These are phyloP conservation scores for Austroboletus niveus DNA, from an alignment of 1,284 basidiomycete genomes.

Conservation along the genomic window DNA sequence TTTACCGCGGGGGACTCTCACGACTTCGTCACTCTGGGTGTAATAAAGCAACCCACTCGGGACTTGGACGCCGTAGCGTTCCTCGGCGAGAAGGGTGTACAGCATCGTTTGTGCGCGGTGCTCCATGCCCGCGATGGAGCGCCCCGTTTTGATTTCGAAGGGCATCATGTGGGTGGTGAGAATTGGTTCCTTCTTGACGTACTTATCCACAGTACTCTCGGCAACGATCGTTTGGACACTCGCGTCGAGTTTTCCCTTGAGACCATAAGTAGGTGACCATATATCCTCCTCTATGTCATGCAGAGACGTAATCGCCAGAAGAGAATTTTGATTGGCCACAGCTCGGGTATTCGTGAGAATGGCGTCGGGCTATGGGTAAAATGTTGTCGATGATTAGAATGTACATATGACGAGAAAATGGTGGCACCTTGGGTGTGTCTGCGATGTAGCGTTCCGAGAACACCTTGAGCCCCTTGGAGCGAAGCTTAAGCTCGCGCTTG, in stretches of 20 bases:
- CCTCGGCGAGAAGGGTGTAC: constrained; percentile 89
- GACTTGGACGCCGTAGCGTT: constrained; percentile 77
- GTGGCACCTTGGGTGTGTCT: constrained; percentile 54
- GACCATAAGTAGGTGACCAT: constrained; percentile 91
- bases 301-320: constrained; percentile 71
- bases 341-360: constrained; percentile 64
- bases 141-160: constrained; percentile 96
- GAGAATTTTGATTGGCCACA: constrained; percentile 43
- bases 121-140: constrained; percentile 75
- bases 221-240: constrained; percentile 73
- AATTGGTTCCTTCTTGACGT: constrained; percentile 12
- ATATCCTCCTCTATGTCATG: constrained; percentile 96
- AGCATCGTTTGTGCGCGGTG: constrained; percentile 98
- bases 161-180: constrained; percentile 56
- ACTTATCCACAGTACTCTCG: constrained; percentile 34
- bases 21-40: constrained; percentile 85
- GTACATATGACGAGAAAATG: neutral
- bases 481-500: constrained; percentile 54
- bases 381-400: neutral
- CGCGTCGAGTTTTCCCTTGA: constrained; percentile 96
- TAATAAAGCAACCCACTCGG: constrained; percentile 89
- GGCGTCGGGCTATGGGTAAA: constrained; percentile 51
- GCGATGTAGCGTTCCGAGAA: constrained; percentile 69
- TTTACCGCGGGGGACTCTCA: constrained; percentile 72
- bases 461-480: constrained; percentile 60